Evolutionary conservation across 106 monocot genomes (phyloP), one percentile per base, ranked within the genome.

Genomic region (Apostasia shenzhenica): DNA sequence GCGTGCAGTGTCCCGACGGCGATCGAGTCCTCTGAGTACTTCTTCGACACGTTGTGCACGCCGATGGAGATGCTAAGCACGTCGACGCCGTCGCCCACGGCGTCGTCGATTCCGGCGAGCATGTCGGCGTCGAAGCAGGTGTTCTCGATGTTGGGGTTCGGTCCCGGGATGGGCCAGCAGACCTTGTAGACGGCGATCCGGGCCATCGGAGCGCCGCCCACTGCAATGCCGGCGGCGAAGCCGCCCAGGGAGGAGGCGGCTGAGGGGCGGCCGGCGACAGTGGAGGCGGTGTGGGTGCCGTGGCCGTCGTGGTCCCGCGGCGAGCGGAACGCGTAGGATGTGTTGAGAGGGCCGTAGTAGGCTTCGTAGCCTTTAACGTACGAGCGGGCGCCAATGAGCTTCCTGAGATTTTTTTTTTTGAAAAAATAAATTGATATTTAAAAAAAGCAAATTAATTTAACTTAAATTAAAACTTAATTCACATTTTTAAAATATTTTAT

Each of bases 251-350:
- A 74, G 3, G 87, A 81, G 12, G 61, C 46, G 14, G 40, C 5
- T 51, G 52, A 94, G 1, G 14, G 14, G 6, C 91, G 87, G 58
- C 90, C 94, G 48, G 75, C 87, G 64, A 79, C 85, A 8, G 87
- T 94, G 55, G 94, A 90, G 70, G 90, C 71, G 2, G 94, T 94
- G 81, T 90, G 94, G 50, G 90, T 90, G 41, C 94, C 94, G 38
- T 91, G 94, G 59, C 94, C 90, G 73, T 94, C 90, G 65, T 83
- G 55, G 77, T 94, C 94, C n/a, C 87, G 70, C 0, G 90, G 85
- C 1, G 94, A 90, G 45, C 78, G 82, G 87, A 77, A 94, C 37
- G 82, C 77, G 66, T 76, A 79, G 1, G 85, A 69, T 1, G 61
- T 78, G 81, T 94, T 94, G 38, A 94, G 82, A 0, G 72, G 49